A percentile compares a stretch with the other conserved stretches of the same genome.
phyloP scores from a whole-genome alignment of 805 yeast genomes.

The Yamadazyma laniorum region DNA sequence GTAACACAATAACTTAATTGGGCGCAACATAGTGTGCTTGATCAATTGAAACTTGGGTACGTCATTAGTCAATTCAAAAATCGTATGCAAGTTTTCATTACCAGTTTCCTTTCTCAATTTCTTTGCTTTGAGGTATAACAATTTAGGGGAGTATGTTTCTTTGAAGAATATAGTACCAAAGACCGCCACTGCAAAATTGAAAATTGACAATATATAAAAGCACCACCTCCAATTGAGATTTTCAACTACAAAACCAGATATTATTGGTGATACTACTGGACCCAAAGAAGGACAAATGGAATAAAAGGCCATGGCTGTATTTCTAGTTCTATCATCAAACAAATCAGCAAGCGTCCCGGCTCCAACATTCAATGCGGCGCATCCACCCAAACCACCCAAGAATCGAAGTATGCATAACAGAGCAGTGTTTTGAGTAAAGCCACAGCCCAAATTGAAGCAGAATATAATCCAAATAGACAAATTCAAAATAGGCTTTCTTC shows the following conservation, averaged over 20 bases:
- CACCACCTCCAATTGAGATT: slow-evolving; percentile 38
- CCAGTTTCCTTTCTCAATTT: slow-evolving; percentile 32
- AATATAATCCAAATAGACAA: slow-evolving; percentile 34
- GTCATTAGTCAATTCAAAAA: slow-evolving; percentile 34
- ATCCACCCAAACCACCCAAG: slow-evolving; percentile 38
- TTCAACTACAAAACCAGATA: slow-evolving; percentile 35
- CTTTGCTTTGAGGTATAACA: slow-evolving; percentile 28
- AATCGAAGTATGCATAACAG: slow-evolving; percentile 35
- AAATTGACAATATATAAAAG: slow-evolving; percentile 32
- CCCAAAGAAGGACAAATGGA: slow-evolving; percentile 38
- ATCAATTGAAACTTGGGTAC: slow-evolving; percentile 3
- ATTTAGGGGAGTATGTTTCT: slow-evolving; percentile 38
- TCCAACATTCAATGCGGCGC: slow-evolving; percentile 37
- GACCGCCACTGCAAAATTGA: slow-evolving; percentile 33
- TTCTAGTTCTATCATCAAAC: slow-evolving; percentile 31
- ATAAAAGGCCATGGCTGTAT: slow-evolving; percentile 35
- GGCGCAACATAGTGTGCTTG: slow-evolving; percentile 31
- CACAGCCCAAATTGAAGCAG: slow-evolving; percentile 36
- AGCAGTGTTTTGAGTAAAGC: slow-evolving; percentile 30
- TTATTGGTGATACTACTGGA: slow-evolving; percentile 38
- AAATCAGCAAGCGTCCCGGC: slow-evolving; percentile 41
- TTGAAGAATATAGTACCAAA: slow-evolving; percentile 28
- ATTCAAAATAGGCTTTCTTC: slow-evolving; percentile 33
- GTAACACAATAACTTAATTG: slow-evolving; percentile 29
- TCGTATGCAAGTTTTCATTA: slow-evolving; percentile 35